A percentile compares a stretch with the other conserved stretches of the same genome.
phyloP scores from a whole-genome alignment of 2,329 filamentous ascomycete genomes.

The Chaetomium sp. region DNA sequence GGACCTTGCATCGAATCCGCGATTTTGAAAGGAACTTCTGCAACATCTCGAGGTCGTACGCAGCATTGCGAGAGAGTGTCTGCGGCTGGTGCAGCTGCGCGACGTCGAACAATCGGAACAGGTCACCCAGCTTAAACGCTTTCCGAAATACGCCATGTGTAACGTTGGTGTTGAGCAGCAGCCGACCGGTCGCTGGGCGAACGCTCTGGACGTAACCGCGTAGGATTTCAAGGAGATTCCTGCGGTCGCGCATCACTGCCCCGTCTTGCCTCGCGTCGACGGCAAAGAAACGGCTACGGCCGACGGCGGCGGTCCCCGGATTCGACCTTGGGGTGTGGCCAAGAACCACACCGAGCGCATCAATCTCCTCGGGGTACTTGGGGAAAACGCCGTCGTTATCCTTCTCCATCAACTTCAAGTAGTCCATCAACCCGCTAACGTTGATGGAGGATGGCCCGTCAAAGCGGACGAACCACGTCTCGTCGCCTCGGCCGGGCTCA shows the following conservation, averaged over 20 bases:
- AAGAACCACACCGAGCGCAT: constrained; percentile 56
- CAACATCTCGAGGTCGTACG: constrained; percentile 35
- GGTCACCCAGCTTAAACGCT: constrained; percentile 40
- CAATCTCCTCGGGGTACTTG: constrained; percentile 51
- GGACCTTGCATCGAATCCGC: constrained; percentile 41
- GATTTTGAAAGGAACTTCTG: constrained; percentile 46
- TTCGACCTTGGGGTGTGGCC: constrained; percentile 48
- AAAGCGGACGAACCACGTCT: constrained; percentile 48
- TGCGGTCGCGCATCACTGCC: background rate
- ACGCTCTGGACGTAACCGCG: constrained; percentile 60
- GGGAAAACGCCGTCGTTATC: constrained; percentile 47
- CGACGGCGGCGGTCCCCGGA: constrained; percentile 45
- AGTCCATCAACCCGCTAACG: constrained; percentile 48
- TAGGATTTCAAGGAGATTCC: constrained; percentile 44
- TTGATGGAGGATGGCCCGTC: constrained; percentile 44
- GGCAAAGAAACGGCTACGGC: constrained; percentile 54
- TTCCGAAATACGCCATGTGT: constrained; percentile 56
- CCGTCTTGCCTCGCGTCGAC: constrained; percentile 36
- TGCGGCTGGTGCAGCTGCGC: constrained; percentile 10
- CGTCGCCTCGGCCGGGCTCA: constrained; percentile 39
- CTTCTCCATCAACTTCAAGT: constrained; percentile 47
- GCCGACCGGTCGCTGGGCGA: constrained; percentile 54
- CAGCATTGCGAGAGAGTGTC: background rate
- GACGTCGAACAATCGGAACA: constrained; percentile 36
- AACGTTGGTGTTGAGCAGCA: constrained; percentile 59